These are phyloP conservation scores for Aulographum hederae DNA, from an alignment of 2,329 filamentous ascomycete genomes.

Conservation along the genomic window DNA sequence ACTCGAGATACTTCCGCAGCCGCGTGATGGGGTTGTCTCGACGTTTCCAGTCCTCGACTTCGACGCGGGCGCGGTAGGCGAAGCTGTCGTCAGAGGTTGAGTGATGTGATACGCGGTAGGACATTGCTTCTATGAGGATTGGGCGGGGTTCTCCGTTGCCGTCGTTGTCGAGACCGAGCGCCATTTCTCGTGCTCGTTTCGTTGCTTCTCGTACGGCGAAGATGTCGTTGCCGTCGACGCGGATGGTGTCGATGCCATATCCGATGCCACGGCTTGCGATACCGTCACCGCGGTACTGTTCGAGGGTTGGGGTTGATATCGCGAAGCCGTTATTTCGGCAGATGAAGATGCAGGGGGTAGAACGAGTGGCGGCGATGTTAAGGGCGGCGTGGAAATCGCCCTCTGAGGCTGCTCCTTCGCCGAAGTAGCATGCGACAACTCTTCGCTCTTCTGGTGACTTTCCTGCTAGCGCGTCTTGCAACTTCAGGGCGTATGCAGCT, in stretches of 20 bases:
- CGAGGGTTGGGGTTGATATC: conserved; percentile 74
- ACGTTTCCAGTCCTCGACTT: conserved; percentile 88
- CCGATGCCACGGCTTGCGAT: conserved; percentile 75
- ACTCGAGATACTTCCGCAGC: conserved; percentile 79
- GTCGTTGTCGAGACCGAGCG: conserved; percentile 63
- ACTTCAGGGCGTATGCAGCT: conserved; percentile 72
- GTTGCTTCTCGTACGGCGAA: conserved; percentile 75
- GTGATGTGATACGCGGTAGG: conserved; percentile 94
- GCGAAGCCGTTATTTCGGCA: conserved; percentile 89
- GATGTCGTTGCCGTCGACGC: conserved; percentile 88
- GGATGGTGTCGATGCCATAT: conserved; percentile 86
- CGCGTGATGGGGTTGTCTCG: conserved; percentile 78
- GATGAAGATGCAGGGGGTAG: conserved; percentile 77
- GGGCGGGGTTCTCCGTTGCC: too few relatives aligned
- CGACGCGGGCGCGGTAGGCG: conserved; percentile 79
- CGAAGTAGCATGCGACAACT: conserved; percentile 72
- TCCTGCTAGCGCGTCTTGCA: too few relatives aligned
- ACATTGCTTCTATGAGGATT: conserved; percentile 87
- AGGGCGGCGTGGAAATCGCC: conserved; percentile 84
- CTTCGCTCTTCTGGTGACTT: too few relatives aligned
- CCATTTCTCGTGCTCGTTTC: conserved; percentile 56
- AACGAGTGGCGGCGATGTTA: conserved; percentile 76
- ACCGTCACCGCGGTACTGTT: conserved; percentile 82
- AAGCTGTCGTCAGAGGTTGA: conserved; percentile 95
- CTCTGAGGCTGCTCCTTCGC: conserved; percentile 77